A percentile compares a stretch with the other conserved stretches of the same genome.
These are phyloP conservation scores for Lipomyces sp. DNA, from an alignment of 805 yeast species.

Conservation along the genomic window DNA sequence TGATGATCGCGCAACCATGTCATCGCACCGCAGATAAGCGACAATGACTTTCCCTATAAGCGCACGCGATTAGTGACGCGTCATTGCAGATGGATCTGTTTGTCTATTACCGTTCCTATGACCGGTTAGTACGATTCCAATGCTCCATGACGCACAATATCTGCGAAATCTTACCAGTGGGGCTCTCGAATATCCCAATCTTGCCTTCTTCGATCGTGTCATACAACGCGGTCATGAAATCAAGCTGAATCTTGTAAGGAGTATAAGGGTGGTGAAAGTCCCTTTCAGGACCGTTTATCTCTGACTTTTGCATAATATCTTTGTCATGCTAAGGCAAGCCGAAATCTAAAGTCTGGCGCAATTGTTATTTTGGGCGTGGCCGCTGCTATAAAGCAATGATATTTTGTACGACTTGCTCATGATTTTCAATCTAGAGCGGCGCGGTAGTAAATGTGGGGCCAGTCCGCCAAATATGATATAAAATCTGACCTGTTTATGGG, in stretches of 20 bases:
- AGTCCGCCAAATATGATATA: neutral
- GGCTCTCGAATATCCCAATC: constrained; percentile 85
- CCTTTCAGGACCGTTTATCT: constrained; percentile 85
- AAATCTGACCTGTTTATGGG: neutral
- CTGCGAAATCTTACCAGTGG: constrained; percentile 66
- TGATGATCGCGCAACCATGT: constrained; percentile 64
- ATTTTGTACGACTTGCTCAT: neutral
- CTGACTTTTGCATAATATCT: constrained; percentile 48
- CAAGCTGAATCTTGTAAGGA: constrained; percentile 79
- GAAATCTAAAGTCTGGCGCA: neutral
- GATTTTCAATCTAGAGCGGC: neutral
- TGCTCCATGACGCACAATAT: neutral
- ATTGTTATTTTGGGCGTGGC: neutral
- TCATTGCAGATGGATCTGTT: neutral
- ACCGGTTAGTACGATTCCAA: neutral
- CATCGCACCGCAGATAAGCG: constrained; percentile 81
- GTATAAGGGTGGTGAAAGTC: constrained; percentile 73
- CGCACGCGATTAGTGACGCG: neutral
- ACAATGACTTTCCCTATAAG: constrained; percentile 74
- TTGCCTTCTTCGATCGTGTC: constrained; percentile 60
- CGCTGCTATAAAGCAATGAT: neutral
- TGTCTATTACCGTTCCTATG: constrained; percentile 31
- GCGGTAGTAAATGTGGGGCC: neutral
- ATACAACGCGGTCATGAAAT: constrained; percentile 78
- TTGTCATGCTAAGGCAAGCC: neutral